Evolutionary conservation across 495 filamentous ascomycete genomes (phyloP), one percentile per base, ranked within the genome.

Genomic region (Xylaria longipes): DNA sequence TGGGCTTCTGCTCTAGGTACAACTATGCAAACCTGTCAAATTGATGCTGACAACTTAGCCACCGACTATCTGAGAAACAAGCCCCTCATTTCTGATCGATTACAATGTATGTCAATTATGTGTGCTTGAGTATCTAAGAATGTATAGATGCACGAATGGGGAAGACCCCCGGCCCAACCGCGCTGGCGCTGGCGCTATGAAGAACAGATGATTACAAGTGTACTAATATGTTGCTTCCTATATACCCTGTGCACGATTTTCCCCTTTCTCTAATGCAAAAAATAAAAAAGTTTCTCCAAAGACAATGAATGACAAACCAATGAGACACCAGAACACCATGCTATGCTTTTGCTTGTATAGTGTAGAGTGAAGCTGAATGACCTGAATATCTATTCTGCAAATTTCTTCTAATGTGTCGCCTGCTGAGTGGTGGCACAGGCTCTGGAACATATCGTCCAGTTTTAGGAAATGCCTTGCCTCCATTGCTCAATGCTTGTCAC

Each of bases 401-500:
- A 52, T 35, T 27, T 2, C 27, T 31, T 39, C n/a, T 8, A 22
- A 29, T 62, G 14, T 22, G 56, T 29, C 37, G 33, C 14, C 8
- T 58, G 43, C 57, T 33, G 1, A 45, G 41, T 25, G 9, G 12
- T 8, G 31, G 50, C 29, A 69, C 39, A 46, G 33, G 39, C 2
- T 33, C 65, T 2, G 27, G 22, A 50, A 48, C 25, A 46, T 20
- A 31, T 57, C 5, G 52, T 17, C 17, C 9, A 25, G 14, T 12
- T 73, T 60, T 88, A 72, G 87, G 86, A 85, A 87, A 85, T 63
- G 74, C 93, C 93, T 82, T 93, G 90, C 75, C 95, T 88, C 95
- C 95, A 98, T 70, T 91, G 87, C 81, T 98, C 94, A 75, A 98
- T 94, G 82, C 92, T 88, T 65, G 93, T 92, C 76, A 89, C 86